A percentile compares a stretch with the other conserved stretches of the same genome.
phyloP scores from a whole-genome alignment of 2,329 filamentous ascomycete genomes.

The Botrytis byssoidea region DNA sequence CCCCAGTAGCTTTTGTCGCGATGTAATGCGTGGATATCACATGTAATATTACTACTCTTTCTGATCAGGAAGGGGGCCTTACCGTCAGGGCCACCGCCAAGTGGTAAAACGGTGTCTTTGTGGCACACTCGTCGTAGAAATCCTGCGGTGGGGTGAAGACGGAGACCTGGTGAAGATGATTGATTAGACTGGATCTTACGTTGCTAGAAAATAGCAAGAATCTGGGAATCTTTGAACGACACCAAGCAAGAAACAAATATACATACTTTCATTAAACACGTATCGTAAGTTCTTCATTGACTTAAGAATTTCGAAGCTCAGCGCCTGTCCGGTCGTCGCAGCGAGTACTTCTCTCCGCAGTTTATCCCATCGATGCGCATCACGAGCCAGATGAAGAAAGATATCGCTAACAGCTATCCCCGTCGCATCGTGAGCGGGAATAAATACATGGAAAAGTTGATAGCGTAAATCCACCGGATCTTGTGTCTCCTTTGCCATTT shows the following conservation, averaged over 20 bases:
- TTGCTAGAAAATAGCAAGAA: background rate
- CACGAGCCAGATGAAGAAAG: conserved; percentile 9
- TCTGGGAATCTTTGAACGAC: background rate
- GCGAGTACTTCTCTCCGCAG: background rate
- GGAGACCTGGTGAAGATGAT: background rate
- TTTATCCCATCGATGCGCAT: background rate
- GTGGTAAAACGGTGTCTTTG: background rate
- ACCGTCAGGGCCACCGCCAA: background rate
- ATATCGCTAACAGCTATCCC: background rate
- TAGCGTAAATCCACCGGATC: conserved; percentile 5
- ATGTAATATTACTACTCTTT: background rate
- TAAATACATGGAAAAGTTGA: conserved; percentile 3
- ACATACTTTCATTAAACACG: background rate
- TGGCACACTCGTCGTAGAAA: background rate
- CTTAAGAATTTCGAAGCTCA: background rate
- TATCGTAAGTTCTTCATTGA: background rate
- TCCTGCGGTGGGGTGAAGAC: background rate
- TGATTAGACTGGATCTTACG: background rate
- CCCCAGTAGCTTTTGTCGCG: conserved; percentile 41
- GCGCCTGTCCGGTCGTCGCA: background rate
- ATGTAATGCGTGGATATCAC: background rate
- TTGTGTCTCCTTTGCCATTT: conserved; percentile 15
- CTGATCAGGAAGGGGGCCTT: background rate
- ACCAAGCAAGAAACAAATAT: background rate
- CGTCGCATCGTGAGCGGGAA: background rate